These are phyloP conservation scores for Leccinum fuscescens DNA, from an alignment of 1,284 basidiomycete species.

Conservation along the genomic window DNA sequence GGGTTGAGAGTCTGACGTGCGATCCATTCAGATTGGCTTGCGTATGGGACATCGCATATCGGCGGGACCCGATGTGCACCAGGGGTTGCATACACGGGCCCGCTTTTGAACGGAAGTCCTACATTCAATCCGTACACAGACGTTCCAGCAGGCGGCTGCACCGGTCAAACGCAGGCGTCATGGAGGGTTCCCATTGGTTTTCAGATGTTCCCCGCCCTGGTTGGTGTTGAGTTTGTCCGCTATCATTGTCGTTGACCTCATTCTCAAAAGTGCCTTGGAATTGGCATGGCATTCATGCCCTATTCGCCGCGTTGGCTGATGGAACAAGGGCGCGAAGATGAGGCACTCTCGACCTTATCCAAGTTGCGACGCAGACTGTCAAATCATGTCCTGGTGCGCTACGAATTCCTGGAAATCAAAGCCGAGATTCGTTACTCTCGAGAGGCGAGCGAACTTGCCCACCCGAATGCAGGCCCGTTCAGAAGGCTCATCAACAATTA, in stretches of 20 bases:
- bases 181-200: conserved; percentile 32
- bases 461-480: conserved; percentile 25
- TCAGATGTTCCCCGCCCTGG: conserved; percentile 34
- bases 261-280: conserved; percentile 26
- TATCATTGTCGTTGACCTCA: conserved; percentile 1
- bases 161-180: conserved; percentile 32
- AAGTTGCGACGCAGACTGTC: conserved; percentile 24
- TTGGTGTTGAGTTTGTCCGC: neutral
- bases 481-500: conserved; percentile 25
- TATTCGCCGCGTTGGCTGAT: conserved; percentile 38
- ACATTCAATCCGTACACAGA: conserved; percentile 32
- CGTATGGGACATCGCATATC: conserved; percentile 35
- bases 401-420: conserved; percentile 35
- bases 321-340: conserved; percentile 33
- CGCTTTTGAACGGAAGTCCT: conserved; percentile 33
- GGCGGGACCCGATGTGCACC: conserved; percentile 35
- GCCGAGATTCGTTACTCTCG: conserved; percentile 31
- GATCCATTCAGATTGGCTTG: conserved; percentile 29
- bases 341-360: conserved; percentile 31
- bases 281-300: conserved; percentile 37
- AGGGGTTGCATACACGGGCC: conserved; percentile 31
- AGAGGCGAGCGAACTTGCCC: conserved; percentile 19
- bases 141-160: conserved; percentile 33
- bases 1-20: neutral
- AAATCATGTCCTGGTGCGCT: conserved; percentile 20